Percentiles rank a stretch among this genome's conserved stretches.
These are phyloP conservation scores for Sicyos baderoa DNA, from an alignment of 306 rosid genomes.

Conservation along the genomic window DNA sequence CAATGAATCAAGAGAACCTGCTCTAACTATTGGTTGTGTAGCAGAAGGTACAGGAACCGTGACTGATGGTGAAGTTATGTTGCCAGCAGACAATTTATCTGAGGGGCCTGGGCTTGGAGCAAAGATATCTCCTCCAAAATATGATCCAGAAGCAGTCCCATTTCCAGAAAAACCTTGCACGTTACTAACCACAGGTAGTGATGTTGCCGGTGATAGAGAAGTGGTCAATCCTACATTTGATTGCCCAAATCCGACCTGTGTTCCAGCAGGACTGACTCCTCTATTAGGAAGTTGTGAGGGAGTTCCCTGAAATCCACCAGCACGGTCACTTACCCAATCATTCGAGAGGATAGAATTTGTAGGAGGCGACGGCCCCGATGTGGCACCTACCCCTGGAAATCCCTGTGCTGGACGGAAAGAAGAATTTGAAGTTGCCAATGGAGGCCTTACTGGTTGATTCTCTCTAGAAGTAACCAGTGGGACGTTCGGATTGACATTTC, in stretches of 20 bases:
- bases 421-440: constrained; percentile 34
- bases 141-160: constrained; percentile 51
- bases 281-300: constrained; percentile 32
- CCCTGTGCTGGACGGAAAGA: constrained; percentile 41
- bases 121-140: constrained; percentile 67
- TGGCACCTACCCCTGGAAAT: constrained; percentile 31
- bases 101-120: constrained; percentile 49
- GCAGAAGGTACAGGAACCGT: constrained; percentile 44
- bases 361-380: constrained; percentile 33
- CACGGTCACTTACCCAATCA: constrained; percentile 41
- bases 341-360: constrained; percentile 27
- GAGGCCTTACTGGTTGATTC: constrained; percentile 38
- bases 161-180: constrained; percentile 39
- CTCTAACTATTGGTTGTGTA: constrained; percentile 40
- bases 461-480: constrained; percentile 29
- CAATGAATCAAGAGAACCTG: constrained; percentile 34
- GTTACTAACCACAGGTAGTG: constrained; percentile 41
- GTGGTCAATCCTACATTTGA: constrained; percentile 44
- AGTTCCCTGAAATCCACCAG: constrained; percentile 38
- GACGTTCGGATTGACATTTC: constrained; percentile 32
- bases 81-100: constrained; percentile 35
- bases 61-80: constrained; percentile 36
- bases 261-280: constrained; percentile 39
- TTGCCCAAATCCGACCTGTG: constrained; percentile 47
- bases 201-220: constrained; percentile 40